phyloP scores from a whole-genome alignment of 169 alveolate species.

The Plasmodium reichenowi region DNA sequence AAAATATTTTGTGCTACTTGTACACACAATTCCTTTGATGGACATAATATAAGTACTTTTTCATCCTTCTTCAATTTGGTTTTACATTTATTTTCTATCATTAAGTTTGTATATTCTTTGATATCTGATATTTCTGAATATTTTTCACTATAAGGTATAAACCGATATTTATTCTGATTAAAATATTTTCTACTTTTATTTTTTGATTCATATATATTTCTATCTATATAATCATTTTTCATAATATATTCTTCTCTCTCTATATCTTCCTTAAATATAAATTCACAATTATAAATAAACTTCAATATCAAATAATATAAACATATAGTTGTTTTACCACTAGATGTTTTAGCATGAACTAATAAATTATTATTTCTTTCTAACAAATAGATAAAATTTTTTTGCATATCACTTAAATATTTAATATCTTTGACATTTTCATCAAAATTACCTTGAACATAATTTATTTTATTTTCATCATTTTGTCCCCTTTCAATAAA shows the following conservation, averaged over 20 bases:
- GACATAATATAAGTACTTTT: conserved; percentile 54
- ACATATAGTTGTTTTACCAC: conserved; percentile 75
- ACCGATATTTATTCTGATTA: conserved; percentile 25
- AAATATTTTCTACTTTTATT: not conserved
- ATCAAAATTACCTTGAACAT: conserved; percentile 19
- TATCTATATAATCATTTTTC: not conserved
- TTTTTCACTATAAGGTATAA: conserved; percentile 66
- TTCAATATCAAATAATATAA: conserved; percentile 58
- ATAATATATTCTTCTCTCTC: conserved; percentile 41
- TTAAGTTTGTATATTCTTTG: conserved; percentile 30
- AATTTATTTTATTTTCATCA: conserved; percentile 51
- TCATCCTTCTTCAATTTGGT: conserved; percentile 37
- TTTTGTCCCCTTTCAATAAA: conserved; percentile 28
- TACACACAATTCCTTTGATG: conserved; percentile 73
- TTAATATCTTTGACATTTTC: conserved; percentile 45
- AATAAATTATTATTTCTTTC: conserved; percentile 62
- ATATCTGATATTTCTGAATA: conserved; percentile 54
- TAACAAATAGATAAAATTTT: conserved; percentile 48
- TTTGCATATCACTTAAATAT: conserved; percentile 55
- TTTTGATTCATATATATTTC: conserved; percentile 6
- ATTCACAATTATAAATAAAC: conserved; percentile 48
- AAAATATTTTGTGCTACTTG: conserved; percentile 56
- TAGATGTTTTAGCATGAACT: conserved; percentile 67
- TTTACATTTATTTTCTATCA: conserved; percentile 32
- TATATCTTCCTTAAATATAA: conserved; percentile 63